A percentile compares a stretch with the other conserved stretches of the same genome.
These are phyloP conservation scores for Gentiana macrophylla DNA, from an alignment of 257 asterid species.

Conservation along the genomic window DNA sequence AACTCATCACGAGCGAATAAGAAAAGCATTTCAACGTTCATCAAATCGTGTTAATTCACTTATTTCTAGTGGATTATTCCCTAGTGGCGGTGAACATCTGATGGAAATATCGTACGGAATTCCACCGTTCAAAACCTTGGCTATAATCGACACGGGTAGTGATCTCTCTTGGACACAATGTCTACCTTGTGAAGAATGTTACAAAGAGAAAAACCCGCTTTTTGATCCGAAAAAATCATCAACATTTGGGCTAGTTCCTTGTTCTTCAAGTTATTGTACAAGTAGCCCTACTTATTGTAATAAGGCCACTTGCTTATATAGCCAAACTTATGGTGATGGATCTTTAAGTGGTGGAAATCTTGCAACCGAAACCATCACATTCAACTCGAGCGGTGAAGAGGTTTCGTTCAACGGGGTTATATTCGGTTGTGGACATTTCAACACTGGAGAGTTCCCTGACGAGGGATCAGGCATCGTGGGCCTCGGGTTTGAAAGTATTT, in stretches of 20 bases:
- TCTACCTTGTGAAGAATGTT: constrained; percentile 42
- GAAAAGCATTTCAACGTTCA: constrained; percentile 34
- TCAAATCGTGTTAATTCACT: constrained; percentile 18
- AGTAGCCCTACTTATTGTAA: constrained; percentile 9
- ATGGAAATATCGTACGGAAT: constrained; percentile 47
- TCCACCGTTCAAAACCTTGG: constrained; percentile 34
- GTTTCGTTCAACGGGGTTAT: constrained; percentile 17
- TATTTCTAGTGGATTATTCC: constrained; percentile 15
- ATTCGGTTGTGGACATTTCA: constrained; percentile 51
- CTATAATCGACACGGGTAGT: constrained; percentile 58
- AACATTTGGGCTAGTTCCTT: constrained; percentile 28
- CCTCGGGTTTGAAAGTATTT: constrained; percentile 39
- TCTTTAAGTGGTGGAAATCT: constrained; percentile 33
- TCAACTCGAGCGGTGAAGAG: constrained; percentile 12
- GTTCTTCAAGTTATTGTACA: constrained; percentile 27
- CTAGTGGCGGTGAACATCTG: constrained; percentile 46
- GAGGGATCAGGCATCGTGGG: constrained; percentile 52
- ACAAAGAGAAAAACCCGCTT: constrained; percentile 25
- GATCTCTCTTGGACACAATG: constrained; percentile 61
- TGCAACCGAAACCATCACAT: constrained; percentile 39
- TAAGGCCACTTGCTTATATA: constrained; percentile 19
- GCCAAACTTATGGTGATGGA: constrained; percentile 20
- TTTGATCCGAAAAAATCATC: constrained; percentile 37
- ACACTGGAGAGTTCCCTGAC: constrained; percentile 15
- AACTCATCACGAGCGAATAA: constrained; percentile 11